Evolutionary conservation across 169 alveolate species (phyloP), one percentile per base, ranked within the genome.

Genomic region (Theileria equi): DNA sequence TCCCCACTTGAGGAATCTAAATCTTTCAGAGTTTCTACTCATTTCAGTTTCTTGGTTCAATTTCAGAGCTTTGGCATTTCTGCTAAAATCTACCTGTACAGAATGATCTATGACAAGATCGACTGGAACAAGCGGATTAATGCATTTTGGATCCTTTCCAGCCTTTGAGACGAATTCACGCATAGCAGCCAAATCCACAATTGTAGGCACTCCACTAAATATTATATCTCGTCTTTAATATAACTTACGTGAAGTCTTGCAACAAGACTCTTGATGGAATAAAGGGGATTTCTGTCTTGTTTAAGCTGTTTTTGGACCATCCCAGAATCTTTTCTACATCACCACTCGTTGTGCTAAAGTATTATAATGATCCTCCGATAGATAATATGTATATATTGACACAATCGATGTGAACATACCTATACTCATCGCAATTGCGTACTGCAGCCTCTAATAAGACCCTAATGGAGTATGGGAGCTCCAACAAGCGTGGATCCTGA

Each of bases 121-220:
- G 11, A 94, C 98, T 32, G 98, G 98, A 26, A 93, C 93, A 59
- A 88, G 57, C 0, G 99, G 99, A 80, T 96, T 95, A 55, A 96
- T 95, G 62, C 82, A 78, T 31, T 84, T 73, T 10, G 98, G 97
- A 77, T 92, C 93, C 50, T 94, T 94, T 0, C 98, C 98, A 13
- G 91, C 55, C 54, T 81, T 60, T 38, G 84, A 93, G 77, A 94
- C 92, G 40, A 96, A 96, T 66, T 95, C 98, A 63, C 99, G 93
- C 99, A 96, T 96, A 6, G 98, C 97, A 3, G 98, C 98, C 35
- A 96, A 88, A 79, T 96, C 99, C 23, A 94, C 98, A 35, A 95
- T 91, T 29, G 98, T 94, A 1, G 99, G 98, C 5, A 96, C 98
- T 23, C 98, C 98, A 11, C 86, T 77, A 45, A 16, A 40, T 0